phyloP scores from a whole-genome alignment of 2,329 filamentous ascomycete species.

The Lecanicillium sp. region DNA sequence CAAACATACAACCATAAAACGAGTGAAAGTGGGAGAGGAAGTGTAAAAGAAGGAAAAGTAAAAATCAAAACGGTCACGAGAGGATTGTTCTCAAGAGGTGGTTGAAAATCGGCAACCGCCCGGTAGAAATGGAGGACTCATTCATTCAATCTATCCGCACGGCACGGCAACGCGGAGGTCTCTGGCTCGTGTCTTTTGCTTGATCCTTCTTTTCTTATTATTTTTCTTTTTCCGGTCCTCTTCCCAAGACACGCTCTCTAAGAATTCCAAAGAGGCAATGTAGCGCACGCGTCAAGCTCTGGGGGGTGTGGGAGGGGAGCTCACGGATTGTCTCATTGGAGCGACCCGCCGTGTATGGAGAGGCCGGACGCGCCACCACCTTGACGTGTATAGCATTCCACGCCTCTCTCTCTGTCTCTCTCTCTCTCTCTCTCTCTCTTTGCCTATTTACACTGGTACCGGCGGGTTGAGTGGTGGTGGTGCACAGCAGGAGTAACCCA shows the following conservation, averaged over 20 bases:
- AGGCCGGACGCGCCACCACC: not conserved
- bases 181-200: not conserved
- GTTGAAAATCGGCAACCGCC: not conserved
- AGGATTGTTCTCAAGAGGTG: too few relatives aligned
- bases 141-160: too few relatives aligned
- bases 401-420: too few relatives aligned
- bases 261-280: conserved; percentile 7
- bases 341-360: not conserved
- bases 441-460: too few relatives aligned
- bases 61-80: not conserved
- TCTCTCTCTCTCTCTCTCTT: too few relatives aligned
- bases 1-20: not conserved
- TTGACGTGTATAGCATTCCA: not conserved
- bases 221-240: not conserved
- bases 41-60: too few relatives aligned
- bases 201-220: not conserved
- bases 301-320: not conserved
- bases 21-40: not conserved
- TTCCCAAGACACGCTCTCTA: conserved; percentile 8
- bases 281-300: conserved; percentile 7
- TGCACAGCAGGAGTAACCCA: too few relatives aligned
- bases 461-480: too few relatives aligned
- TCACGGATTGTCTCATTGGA: conserved; percentile 1
- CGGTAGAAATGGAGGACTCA: conserved; percentile 2
- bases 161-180: too few relatives aligned